phyloP scores from a whole-genome alignment of 108 stramenopile genomes.

The Conticribra weissflogii region DNA sequence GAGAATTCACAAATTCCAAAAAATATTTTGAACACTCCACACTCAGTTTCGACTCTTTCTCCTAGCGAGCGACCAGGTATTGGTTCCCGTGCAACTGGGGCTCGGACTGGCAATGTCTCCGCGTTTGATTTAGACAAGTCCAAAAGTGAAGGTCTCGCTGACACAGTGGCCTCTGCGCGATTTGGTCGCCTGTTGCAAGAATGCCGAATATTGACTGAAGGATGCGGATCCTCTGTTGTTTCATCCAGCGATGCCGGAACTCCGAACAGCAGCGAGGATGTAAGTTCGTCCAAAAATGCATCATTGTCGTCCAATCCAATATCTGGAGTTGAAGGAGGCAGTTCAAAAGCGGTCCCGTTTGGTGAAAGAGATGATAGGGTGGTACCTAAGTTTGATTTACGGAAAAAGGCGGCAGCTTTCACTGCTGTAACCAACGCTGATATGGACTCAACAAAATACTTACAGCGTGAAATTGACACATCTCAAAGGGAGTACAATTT shows the following conservation, averaged over 20 bases:
- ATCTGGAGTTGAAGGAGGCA: no score
- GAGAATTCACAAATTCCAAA: background rate
- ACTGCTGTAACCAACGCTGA: no score
- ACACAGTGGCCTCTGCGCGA: slow-evolving; percentile 19
- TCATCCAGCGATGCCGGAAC: background rate
- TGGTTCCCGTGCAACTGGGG: background rate
- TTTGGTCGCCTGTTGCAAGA: slow-evolving; percentile 45
- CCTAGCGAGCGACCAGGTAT: background rate
- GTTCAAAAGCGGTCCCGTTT: no score
- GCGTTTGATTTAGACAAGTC: slow-evolving; percentile 6
- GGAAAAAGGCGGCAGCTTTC: no score
- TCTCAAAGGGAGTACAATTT: no score
- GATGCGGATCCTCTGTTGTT: slow-evolving; percentile 13
- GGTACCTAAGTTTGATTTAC: no score
- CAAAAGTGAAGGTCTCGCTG: slow-evolving; percentile 6
- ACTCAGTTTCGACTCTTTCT: background rate
- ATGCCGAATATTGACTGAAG: slow-evolving; percentile 43
- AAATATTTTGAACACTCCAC: background rate
- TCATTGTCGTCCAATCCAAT: background rate
- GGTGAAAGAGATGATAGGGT: no score
- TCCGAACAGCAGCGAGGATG: background rate
- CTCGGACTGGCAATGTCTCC: slow-evolving; percentile 5
- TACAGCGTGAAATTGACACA: no score
- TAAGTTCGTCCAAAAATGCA: background rate
- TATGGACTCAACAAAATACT: no score